These are phyloP conservation scores for Candida sphagnicola DNA, from an alignment of 805 yeast genomes.

Conservation along the genomic window DNA sequence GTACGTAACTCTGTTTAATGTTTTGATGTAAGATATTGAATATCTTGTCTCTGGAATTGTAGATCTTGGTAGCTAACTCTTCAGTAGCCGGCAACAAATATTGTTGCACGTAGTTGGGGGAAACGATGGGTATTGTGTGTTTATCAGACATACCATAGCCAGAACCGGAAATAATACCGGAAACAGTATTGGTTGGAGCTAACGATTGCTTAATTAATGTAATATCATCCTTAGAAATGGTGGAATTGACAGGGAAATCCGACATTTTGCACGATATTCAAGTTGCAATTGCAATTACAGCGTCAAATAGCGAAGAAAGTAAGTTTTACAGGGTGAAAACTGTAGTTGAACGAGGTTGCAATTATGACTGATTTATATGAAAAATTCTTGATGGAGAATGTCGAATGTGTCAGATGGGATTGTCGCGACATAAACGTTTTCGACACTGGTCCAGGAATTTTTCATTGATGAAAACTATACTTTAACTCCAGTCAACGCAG, in stretches of 20 bases:
- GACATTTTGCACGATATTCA: not conserved
- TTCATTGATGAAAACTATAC: not conserved
- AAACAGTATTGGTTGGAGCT: not conserved
- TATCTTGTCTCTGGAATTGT: slow-evolving; percentile 24
- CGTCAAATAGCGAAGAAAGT: no score
- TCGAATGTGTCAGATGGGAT: no score
- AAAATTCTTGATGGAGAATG: no score
- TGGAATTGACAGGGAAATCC: not conserved
- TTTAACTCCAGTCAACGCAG: not conserved
- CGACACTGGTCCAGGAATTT: no score
- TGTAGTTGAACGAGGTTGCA: no score
- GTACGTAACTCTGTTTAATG: not conserved
- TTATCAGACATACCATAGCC: slow-evolving; percentile 21
- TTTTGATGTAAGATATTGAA: slow-evolving; percentile 11
- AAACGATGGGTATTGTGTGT: slow-evolving; percentile 36
- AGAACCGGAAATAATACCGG: slow-evolving; percentile 10
- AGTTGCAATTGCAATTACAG: no score
- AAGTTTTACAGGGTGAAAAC: no score
- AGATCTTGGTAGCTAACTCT: slow-evolving; percentile 22
- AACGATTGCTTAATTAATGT: not conserved
- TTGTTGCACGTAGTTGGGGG: slow-evolving; percentile 42
- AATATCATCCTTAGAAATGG: not conserved
- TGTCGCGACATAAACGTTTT: no score
- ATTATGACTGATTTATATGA: no score
- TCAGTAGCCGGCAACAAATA: slow-evolving; percentile 33